A percentile compares a stretch with the other conserved stretches of the same genome.
phyloP scores from a whole-genome alignment of 2,329 filamentous ascomycete species.

The Aureobasidium leucospermi region DNA sequence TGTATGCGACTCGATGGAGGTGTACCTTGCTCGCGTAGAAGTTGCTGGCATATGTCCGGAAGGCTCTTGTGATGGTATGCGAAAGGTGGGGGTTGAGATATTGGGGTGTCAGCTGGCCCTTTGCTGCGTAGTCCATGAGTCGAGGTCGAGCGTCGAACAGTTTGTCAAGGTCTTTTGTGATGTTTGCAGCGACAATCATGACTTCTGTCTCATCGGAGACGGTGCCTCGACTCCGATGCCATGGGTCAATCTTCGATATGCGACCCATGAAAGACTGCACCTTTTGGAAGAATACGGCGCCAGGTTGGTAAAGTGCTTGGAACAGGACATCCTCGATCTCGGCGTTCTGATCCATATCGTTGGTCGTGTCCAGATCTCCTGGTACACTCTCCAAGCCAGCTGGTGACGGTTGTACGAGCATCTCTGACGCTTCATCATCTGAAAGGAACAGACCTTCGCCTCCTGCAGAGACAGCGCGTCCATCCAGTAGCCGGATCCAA shows the following conservation, averaged over 20 bases:
- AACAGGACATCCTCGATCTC: conserved; percentile 46
- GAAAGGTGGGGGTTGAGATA: conserved; percentile 45
- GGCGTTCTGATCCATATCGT: conserved; percentile 21
- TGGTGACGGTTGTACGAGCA: conserved; percentile 40
- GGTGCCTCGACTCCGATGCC: conserved; percentile 49
- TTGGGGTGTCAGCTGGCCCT: conserved; percentile 42
- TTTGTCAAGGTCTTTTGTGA: conserved; percentile 43
- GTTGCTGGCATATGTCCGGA: conserved; percentile 50
- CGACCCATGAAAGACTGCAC: conserved; percentile 52
- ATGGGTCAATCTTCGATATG: conserved; percentile 50
- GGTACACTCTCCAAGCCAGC: conserved; percentile 22
- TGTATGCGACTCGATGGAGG: conserved; percentile 51
- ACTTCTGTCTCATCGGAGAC: conserved; percentile 53
- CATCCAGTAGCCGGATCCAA: conserved; percentile 51
- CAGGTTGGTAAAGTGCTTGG: conserved; percentile 49
- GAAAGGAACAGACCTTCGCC: conserved; percentile 47
- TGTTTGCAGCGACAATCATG: conserved; percentile 47
- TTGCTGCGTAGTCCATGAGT: conserved; percentile 50
- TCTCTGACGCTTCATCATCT: conserved; percentile 39
- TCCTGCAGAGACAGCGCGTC: conserved; percentile 48
- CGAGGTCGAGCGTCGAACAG: conserved; percentile 46
- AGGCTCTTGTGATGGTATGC: conserved; percentile 45
- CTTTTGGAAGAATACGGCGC: conserved; percentile 51
- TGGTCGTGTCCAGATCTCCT: neutral
- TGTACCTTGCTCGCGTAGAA: conserved; percentile 51